A percentile compares a stretch with the other conserved stretches of the same genome.
phyloP scores from a whole-genome alignment of 2,329 filamentous ascomycete species.

The Exophiala bonariae region DNA sequence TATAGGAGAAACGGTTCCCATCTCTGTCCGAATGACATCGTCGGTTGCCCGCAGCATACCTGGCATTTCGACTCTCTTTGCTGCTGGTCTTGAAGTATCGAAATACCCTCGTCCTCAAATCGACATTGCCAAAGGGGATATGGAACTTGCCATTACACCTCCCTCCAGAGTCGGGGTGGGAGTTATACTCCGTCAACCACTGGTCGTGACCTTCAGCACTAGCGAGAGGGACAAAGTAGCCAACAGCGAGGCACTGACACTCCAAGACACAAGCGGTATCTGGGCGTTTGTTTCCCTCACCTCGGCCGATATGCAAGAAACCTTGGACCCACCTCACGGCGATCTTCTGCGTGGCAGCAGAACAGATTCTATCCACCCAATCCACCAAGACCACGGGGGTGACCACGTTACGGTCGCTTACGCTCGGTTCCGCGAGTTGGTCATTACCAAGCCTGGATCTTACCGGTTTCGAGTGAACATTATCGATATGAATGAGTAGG shows the following conservation, averaged over 20 bases:
- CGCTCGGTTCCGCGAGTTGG: constrained; percentile 23
- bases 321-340: constrained; percentile 18
- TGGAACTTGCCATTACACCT: constrained; percentile 23
- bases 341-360: constrained; percentile 25
- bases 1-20: no score
- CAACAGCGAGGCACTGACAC: constrained; percentile 1
- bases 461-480: constrained; percentile 26
- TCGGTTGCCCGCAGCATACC: no score
- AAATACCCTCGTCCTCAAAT: no score
- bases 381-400: constrained; percentile 12
- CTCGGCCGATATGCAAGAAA: constrained; percentile 17
- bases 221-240: constrained; percentile 2
- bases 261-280: constrained; percentile 19
- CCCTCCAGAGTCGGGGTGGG: constrained; percentile 21
- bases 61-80: no score
- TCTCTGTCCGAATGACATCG: no score
- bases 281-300: constrained; percentile 27
- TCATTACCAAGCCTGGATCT: constrained; percentile 22
- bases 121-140: constrained; percentile 3
- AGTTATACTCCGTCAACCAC: constrained; percentile 9
- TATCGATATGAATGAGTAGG: constrained; percentile 28
- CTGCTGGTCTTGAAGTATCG: no score
- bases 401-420: constrained; percentile 22
- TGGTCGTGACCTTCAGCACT: constrained; percentile 21
- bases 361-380: constrained; percentile 25